phyloP scores from a whole-genome alignment of 129 eudicot genomes.

The Pittosporum tobira region DNA sequence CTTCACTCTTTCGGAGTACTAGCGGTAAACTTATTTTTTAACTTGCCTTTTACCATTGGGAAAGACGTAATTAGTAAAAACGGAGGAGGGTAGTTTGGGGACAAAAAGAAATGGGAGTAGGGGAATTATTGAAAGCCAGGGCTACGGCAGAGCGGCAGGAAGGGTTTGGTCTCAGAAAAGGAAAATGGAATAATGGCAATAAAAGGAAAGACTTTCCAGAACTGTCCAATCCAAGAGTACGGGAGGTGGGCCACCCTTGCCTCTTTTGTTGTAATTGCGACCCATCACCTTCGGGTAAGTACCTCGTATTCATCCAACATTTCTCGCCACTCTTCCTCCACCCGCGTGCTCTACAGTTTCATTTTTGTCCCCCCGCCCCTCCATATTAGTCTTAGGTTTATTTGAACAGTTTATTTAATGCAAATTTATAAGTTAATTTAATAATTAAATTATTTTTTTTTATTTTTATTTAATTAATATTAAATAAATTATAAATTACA shows the following conservation, averaged over 20 bases:
- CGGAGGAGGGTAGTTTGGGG: constrained; percentile 15
- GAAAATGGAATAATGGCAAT: constrained; percentile 55
- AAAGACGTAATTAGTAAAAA: not conserved
- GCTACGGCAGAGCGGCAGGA: constrained; percentile 17
- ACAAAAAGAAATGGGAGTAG: not conserved
- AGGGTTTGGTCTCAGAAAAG: constrained; percentile 30
- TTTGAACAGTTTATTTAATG: too few species aligned
- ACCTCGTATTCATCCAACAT: constrained; percentile 24
- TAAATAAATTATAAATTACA: too few species aligned
- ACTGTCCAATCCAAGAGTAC: constrained; percentile 85
- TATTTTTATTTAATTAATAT: too few species aligned
- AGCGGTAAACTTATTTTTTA: too few species aligned
- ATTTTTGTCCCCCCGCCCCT: too few species aligned
- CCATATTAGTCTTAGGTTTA: too few species aligned
- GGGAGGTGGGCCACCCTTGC: constrained; percentile 38
- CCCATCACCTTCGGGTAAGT: constrained; percentile 21
- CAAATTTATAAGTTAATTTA: too few species aligned
- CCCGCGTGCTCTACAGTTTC: constrained; percentile 14
- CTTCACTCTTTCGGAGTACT: too few species aligned
- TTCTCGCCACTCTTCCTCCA: constrained; percentile 12
- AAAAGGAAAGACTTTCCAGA: constrained; percentile 61
- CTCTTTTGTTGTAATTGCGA: constrained; percentile 25
- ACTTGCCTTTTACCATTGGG: constrained; percentile 9
- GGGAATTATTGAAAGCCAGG: constrained; percentile 28
- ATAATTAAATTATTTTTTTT: too few species aligned